Evolutionary conservation across 805 yeast species (phyloP).

Genomic region (Yarrowia bubula): DNA sequence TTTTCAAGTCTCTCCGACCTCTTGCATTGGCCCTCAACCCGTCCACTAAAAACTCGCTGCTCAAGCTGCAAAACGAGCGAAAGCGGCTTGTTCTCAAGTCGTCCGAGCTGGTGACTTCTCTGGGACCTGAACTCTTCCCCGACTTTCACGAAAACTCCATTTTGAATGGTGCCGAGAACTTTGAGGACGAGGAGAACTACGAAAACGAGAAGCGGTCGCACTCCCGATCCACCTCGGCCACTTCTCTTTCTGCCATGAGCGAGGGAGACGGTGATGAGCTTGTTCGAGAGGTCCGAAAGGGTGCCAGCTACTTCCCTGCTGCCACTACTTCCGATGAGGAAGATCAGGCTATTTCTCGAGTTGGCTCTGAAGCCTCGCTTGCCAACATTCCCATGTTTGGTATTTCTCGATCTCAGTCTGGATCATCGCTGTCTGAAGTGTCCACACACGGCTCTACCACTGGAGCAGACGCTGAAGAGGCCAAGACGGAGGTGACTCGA

Average conservation of each 20-base stretch:
- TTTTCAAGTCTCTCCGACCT: slow-evolving; percentile 79
- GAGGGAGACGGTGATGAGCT: slow-evolving; percentile 28
- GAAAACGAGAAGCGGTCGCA: slow-evolving; percentile 10
- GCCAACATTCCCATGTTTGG: slow-evolving; percentile 62
- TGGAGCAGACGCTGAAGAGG: slow-evolving; percentile 29
- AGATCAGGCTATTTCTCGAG: slow-evolving; percentile 56
- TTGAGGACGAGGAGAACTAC: slow-evolving; percentile 28
- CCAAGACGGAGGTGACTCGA: slow-evolving; percentile 32
- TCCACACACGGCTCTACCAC: slow-evolving; percentile 12
- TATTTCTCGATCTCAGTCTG: slow-evolving; percentile 41
- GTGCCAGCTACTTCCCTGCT: slow-evolving; percentile 26
- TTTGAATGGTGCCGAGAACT: slow-evolving; percentile 29
- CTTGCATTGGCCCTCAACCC: slow-evolving; percentile 52
- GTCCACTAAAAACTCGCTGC: slow-evolving; percentile 42
- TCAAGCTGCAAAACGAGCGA: slow-evolving; percentile 59
- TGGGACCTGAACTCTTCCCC: slow-evolving; percentile 83
- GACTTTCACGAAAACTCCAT: slow-evolving; percentile 50
- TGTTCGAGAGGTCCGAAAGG: slow-evolving; percentile 23
- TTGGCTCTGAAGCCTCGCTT: slow-evolving; percentile 59
- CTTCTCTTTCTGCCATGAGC: slow-evolving; percentile 11
- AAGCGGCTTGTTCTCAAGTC: slow-evolving; percentile 64
- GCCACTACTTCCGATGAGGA: slow-evolving; percentile 45
- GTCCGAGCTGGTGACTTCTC: slow-evolving; percentile 71
- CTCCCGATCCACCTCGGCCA: not conserved
- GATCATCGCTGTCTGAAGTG: slow-evolving; percentile 24